These are phyloP conservation scores for Diplodia intermedia DNA, from an alignment of 2,329 filamentous ascomycete genomes.

Conservation along the genomic window DNA sequence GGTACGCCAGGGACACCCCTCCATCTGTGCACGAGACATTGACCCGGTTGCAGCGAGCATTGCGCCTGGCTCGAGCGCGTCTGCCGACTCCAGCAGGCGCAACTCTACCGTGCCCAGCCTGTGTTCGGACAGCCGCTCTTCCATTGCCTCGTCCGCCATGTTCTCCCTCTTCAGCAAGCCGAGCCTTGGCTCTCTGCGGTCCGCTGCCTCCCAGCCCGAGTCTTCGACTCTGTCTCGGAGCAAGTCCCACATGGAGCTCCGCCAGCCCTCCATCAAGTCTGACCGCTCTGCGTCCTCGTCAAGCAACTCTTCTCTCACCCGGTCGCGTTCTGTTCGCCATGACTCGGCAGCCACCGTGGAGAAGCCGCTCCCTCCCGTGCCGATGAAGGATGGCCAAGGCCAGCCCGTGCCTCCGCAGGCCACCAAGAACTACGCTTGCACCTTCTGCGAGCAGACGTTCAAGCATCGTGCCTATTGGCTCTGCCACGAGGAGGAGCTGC, in stretches of 20 bases:
- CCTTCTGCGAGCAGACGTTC: slow-evolving; percentile 67
- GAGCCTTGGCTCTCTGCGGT: slow-evolving; percentile 2
- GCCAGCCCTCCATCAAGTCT: slow-evolving; percentile 23
- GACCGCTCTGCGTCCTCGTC: slow-evolving; percentile 16
- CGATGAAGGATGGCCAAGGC: slow-evolving; percentile 12
- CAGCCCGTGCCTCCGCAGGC: slow-evolving; percentile 1
- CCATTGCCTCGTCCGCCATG: slow-evolving; percentile 23
- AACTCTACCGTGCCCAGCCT: slow-evolving; percentile 16
- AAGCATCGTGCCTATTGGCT: slow-evolving; percentile 75
- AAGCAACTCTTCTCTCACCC: slow-evolving; percentile 7
- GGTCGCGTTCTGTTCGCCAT: slow-evolving; percentile 17
- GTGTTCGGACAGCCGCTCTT: slow-evolving; percentile 13
- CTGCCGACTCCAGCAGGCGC: slow-evolving; percentile 11
- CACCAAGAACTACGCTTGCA: slow-evolving; percentile 52
- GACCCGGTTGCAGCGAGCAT: slow-evolving; percentile 1
- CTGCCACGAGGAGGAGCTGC: slow-evolving; percentile 72
- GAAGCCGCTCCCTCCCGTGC: slow-evolving; percentile 27
- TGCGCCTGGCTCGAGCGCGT: neutral
- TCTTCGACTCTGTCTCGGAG: slow-evolving; percentile 13
- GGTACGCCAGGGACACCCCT: slow-evolving; percentile 39
- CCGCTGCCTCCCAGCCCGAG: slow-evolving; percentile 1
- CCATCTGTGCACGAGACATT: slow-evolving; percentile 1
- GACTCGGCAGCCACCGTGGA: slow-evolving; percentile 16
- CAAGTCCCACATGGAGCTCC: slow-evolving; percentile 21
- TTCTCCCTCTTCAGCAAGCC: slow-evolving; percentile 27